These are phyloP conservation scores for Coemansia reversa DNA, from an alignment of 192 early-diverging fungal species.

Conservation along the genomic window DNA sequence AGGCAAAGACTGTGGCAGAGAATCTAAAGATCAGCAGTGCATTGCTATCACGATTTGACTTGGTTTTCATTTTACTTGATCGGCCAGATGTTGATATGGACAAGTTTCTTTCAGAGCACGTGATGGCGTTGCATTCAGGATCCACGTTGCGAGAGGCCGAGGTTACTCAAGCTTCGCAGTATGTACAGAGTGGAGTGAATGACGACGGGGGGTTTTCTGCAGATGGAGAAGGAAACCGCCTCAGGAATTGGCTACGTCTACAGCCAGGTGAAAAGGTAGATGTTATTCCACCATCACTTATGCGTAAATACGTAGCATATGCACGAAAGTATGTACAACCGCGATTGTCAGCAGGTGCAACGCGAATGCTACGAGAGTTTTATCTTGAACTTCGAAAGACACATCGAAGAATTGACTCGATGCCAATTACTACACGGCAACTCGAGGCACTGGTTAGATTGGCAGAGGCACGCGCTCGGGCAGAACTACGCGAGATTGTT, in stretches of 20 bases:
- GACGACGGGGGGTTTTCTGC: slow-evolving; percentile 3
- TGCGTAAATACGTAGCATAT: slow-evolving; percentile 86
- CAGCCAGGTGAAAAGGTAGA: slow-evolving; percentile 59
- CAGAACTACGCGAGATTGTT: slow-evolving; percentile 73
- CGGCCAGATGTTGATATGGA: slow-evolving; percentile 79
- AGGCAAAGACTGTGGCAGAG: slow-evolving; percentile 76
- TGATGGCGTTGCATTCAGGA: slow-evolving; percentile 70
- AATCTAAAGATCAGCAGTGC: slow-evolving; percentile 71
- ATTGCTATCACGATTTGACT: slow-evolving; percentile 76
- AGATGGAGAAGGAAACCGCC: background rate
- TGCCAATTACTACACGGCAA: slow-evolving; percentile 79
- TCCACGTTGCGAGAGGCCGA: slow-evolving; percentile 1
- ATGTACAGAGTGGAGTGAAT: background rate
- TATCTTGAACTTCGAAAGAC: slow-evolving; percentile 66
- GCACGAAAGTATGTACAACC: slow-evolving; percentile 79
- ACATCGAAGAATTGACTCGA: slow-evolving; percentile 65
- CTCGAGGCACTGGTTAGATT: slow-evolving; percentile 77
- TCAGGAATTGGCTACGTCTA: slow-evolving; percentile 48
- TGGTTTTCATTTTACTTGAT: slow-evolving; percentile 82
- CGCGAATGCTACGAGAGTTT: slow-evolving; percentile 63
- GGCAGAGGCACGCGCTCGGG: slow-evolving; percentile 74
- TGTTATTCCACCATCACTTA: slow-evolving; percentile 60
- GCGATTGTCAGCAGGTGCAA: slow-evolving; percentile 61
- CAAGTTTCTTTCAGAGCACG: slow-evolving; percentile 73
- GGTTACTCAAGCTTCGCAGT: slow-evolving; percentile 1